Evolutionary conservation across 371 early-diverging fungal species (phyloP).

Genomic region (Apophysomyces sp.): DNA sequence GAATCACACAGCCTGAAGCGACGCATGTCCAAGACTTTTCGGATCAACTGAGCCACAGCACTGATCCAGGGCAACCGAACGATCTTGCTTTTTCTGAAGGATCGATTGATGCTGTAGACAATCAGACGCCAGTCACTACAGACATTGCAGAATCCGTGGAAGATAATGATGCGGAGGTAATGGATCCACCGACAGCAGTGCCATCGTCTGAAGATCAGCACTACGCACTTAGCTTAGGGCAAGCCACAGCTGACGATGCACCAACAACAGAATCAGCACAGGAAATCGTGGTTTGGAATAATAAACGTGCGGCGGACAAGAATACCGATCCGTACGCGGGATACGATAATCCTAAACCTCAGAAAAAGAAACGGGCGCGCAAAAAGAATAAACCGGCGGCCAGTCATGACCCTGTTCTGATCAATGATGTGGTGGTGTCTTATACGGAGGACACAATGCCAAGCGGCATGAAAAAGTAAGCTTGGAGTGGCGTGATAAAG

Average conservation of each 20-base stretch:
- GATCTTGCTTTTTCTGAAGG: too few relatives aligned
- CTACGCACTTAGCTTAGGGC: too few relatives aligned
- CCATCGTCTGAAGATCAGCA: too few relatives aligned
- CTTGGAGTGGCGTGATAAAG: neutral
- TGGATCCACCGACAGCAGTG: too few relatives aligned
- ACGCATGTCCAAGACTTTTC: too few relatives aligned
- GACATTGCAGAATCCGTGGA: too few relatives aligned
- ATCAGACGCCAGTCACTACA: too few relatives aligned
- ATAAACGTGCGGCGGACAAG: neutral
- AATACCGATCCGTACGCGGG: constrained; percentile 8
- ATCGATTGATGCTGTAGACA: too few relatives aligned
- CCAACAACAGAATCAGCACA: neutral
- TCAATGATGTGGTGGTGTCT: constrained; percentile 26
- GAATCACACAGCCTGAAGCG: too few relatives aligned
- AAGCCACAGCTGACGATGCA: too few relatives aligned
- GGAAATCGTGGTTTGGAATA: neutral
- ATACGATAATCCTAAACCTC: neutral
- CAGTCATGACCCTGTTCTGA: neutral
- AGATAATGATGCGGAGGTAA: neutral
- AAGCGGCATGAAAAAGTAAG: constrained; percentile 28
- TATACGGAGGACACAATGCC: constrained; percentile 30
- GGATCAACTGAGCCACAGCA: too few relatives aligned
- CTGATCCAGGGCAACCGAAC: too few relatives aligned
- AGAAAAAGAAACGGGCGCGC: constrained; percentile 9
- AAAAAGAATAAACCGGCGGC: constrained; percentile 2